Evolutionary conservation across 2,329 filamentous ascomycete species (phyloP), one percentile per base, ranked within the genome.

Genomic region (Fusarium caatingaense): DNA sequence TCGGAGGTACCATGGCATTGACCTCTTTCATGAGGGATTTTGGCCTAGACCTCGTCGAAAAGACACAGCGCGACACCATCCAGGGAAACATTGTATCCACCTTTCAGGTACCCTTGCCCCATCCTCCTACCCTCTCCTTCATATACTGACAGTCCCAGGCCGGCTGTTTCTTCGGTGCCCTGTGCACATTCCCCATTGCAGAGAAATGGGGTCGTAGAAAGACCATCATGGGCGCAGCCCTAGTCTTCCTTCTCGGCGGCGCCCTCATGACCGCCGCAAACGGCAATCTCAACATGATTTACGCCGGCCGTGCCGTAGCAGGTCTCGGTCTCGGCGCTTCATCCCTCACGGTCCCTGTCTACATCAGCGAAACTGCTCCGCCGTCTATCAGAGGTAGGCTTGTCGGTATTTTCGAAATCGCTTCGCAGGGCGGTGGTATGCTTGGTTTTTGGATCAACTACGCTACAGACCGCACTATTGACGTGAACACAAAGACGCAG

Each of bases 281-380:
- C 40, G 80, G 80, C 4, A 72, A 66, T 23, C 71, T 82, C 32
- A 74, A 71, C 63, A 67, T 81, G 74, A 78, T 87, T 34, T 83
- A 85, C 63, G 82, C 76, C 16, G 85, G 85, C 3, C 80, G 85
- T n/a, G 84, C 84, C 45, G 80, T 87, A 60, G 83, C 83, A 23
- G 85, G 85, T 42, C 72, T 86, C n/a, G 85, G 84, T 4, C 84
- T 87, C 62, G 85, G 85, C 6, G 81, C 83, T 37, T 83, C 83
- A 0, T 85, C 84, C 2, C 79, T 86, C 15, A 80, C 84, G 15
- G 83, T 84, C 4, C 81, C 81, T 3, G 78, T 83, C 0, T 83
- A 83, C 64, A 81, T 83, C 47, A 76, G 81, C 7, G 81, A 83
- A 60, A 79, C 77, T 0, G 77, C 83, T 2, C 85, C 85, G 5